Conservation (phyloP, 108 stramenopile species). For the Aurantiochytrium sp. region DNA sequence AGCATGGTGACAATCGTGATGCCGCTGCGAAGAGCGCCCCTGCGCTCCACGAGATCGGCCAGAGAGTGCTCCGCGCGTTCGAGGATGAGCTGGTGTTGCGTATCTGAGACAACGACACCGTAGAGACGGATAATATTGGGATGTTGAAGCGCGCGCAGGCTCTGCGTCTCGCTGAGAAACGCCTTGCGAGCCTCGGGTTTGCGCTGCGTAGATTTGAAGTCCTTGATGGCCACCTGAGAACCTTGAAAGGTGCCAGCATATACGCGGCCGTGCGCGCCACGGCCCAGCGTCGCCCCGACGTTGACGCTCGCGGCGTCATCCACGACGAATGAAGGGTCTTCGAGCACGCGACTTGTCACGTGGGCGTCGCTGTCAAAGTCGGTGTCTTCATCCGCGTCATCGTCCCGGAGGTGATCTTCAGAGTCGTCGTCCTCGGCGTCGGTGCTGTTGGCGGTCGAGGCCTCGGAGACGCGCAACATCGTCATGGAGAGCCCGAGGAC, state of each 20-base stretch:
- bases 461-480: not conserved
- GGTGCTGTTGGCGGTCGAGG: no score
- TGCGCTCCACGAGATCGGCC: not conserved
- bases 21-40: not conserved
- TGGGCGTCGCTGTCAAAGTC: not conserved
- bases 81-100: not conserved
- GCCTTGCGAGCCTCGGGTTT: not conserved
- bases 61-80: not conserved
- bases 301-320: not conserved
- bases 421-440: no score
- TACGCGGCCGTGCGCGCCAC: not conserved
- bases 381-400: not conserved
- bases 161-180: not conserved
- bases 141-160: not conserved
- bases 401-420: not conserved
- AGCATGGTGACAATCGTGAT: not conserved
- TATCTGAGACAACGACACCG: not conserved
- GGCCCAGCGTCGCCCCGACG: not conserved
- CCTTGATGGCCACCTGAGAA: not conserved
- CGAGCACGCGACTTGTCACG: not conserved
- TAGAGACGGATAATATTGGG: not conserved
- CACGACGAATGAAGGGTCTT: not conserved
- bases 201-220: not conserved
- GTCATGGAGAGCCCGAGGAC: not conserved
- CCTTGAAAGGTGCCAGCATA: not conserved